phyloP scores from a whole-genome alignment of 768 basidiomycete species.

The Hygrocybe punicea region DNA sequence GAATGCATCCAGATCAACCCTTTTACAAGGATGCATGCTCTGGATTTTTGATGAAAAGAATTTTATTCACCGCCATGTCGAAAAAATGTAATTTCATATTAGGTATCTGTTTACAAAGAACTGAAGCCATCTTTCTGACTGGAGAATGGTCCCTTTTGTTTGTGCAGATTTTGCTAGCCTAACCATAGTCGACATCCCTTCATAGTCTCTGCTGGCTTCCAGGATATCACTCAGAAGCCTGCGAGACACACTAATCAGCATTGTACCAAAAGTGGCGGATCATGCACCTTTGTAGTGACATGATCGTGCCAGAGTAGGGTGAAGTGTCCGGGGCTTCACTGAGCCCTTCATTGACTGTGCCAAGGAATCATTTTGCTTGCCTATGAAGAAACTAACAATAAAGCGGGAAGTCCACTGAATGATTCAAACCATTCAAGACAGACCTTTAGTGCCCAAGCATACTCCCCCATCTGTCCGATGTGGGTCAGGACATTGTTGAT shows the following conservation, averaged over 20 bases:
- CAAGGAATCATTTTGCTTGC: neutral
- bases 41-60: neutral
- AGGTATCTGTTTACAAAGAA: neutral
- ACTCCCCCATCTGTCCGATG: neutral
- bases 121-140: neutral
- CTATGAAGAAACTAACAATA: neutral
- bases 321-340: neutral
- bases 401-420: neutral
- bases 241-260: neutral
- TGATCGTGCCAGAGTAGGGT: neutral
- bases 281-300: neutral
- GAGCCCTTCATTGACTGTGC: neutral
- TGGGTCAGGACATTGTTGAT: neutral
- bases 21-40: neutral
- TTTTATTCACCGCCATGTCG: no score
- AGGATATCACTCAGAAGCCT: neutral
- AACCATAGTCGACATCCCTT: neutral
- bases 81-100: neutral
- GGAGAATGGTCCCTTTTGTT: neutral
- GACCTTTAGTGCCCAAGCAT: neutral
- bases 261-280: neutral
- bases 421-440: neutral
- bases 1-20: neutral
- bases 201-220: neutral
- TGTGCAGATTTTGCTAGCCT: neutral